Evolutionary conservation across 163 green algal species (phyloP).

Genomic region (Chloromonas sp.): DNA sequence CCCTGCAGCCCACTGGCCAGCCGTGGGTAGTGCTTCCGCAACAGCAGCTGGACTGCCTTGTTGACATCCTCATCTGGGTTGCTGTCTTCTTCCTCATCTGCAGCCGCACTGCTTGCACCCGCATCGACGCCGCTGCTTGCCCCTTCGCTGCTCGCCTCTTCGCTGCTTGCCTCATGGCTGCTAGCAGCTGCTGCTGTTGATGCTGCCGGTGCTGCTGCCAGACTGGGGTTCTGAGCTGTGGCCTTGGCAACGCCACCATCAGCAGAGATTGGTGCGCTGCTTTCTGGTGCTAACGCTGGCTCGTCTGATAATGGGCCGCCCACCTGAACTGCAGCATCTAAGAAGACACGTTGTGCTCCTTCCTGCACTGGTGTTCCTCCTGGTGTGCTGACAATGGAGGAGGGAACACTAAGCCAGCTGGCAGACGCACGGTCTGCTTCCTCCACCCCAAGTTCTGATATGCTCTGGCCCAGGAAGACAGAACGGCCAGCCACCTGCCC

Average conservation of each 20-base stretch:
- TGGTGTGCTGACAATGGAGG: too few relatives aligned
- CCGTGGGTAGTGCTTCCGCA: not conserved
- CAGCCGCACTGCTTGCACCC: not conserved
- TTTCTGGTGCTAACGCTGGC: not conserved
- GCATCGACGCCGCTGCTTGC: not conserved
- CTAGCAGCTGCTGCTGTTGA: not conserved
- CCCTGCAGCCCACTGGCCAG: not conserved
- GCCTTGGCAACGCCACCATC: not conserved
- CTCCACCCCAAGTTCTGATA: too few relatives aligned
- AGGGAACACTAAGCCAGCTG: too few relatives aligned
- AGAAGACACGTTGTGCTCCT: too few relatives aligned
- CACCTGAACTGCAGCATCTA: too few relatives aligned
- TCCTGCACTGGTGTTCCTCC: too few relatives aligned
- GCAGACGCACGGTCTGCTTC: too few relatives aligned
- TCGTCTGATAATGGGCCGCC: too few relatives aligned
- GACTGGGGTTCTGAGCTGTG: not conserved
- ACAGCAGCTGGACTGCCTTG: not conserved
- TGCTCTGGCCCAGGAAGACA: too few relatives aligned
- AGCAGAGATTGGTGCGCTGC: not conserved
- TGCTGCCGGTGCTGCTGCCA: not conserved
- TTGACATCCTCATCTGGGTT: not conserved
- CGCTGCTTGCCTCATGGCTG: not conserved
- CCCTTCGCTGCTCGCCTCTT: not conserved
- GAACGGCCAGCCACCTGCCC: too few relatives aligned
- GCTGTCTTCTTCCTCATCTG: not conserved